Percentiles rank a stretch among this genome's conserved stretches.
phyloP scores from a whole-genome alignment of 2,329 filamentous ascomycete genomes.

The Botryotinia convoluta region DNA sequence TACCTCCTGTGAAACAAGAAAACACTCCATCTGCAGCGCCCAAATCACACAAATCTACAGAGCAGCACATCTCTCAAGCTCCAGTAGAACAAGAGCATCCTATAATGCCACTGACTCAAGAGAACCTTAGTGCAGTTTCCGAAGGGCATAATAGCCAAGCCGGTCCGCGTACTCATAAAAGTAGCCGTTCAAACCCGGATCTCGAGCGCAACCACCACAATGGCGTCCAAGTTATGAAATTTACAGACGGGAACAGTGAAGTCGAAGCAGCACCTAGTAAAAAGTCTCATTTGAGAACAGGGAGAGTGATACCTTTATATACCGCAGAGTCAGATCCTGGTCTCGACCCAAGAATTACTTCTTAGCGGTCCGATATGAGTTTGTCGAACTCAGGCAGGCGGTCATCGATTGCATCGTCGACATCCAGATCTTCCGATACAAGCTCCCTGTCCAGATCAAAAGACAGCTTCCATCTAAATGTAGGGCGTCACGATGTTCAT shows the following conservation, averaged over 20 bases:
- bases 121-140: not conserved
- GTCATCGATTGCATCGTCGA: not conserved
- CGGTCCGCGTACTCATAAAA: not conserved
- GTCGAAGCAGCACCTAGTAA: not conserved
- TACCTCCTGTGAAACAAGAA: not conserved
- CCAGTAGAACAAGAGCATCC: not conserved
- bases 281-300: not conserved
- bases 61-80: not conserved
- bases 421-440: not conserved
- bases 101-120: not conserved
- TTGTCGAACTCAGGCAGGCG: not conserved
- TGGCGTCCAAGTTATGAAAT: not conserved
- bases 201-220: not conserved
- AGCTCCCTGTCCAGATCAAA: not conserved
- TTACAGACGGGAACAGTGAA: not conserved
- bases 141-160: not conserved
- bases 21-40: not conserved
- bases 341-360: not conserved
- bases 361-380: not conserved
- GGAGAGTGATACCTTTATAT: not conserved
- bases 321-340: not conserved
- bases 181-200: not conserved
- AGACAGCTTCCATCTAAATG: not conserved
- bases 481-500: not conserved
- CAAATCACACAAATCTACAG: not conserved